Evolutionary conservation across 106 monocot genomes (phyloP), one percentile per base, ranked within the genome.

Genomic region (Hemerocallis citrina): DNA sequence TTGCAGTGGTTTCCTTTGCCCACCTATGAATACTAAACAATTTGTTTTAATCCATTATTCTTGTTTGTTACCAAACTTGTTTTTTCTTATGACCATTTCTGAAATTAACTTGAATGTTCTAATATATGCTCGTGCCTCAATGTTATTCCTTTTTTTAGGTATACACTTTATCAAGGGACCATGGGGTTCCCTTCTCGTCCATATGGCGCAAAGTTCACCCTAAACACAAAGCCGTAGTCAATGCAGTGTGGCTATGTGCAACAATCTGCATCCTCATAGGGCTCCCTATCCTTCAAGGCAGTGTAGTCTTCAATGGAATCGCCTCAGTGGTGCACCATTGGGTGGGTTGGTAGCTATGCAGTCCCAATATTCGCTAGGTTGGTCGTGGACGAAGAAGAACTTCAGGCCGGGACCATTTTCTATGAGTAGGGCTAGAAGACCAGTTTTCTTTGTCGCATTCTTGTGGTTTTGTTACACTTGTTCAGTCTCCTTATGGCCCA

Each of bases 351-450:
- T 3, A 70, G 90, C 15, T 85, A 91, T 20, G 90, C 85, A 0
- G 85, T 85, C 3, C 90, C 85, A 0, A 85, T 91, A 32, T 85
- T 91, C 30, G 79, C 85, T 7, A 79, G 90, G 55, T 72, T 90
- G 78, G 62, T 79, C 30, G 85, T 85, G 82, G 16, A 6, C 1
- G 85, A 85, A 57, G n/a, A 60, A 72, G 33, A 74, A 82, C 52
- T 91, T 91, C 74, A 74, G 72, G 6, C 68, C 85, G 0, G 90
- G 90, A 0, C 90, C 85, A 0, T 91, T 91, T 55, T 82, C 79
- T 51, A 58, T 85, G 37, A 79, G 90, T 13, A 73, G 45, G 37
- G 81, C 78, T 0, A 70, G 82, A 3, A 69, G 71, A 21, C 85
- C 82, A 0, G 47, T 90, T 27, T 85, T 82, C 61, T 59, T 85